Evolutionary conservation across 2,329 filamentous ascomycete genomes (phyloP), one percentile per base, ranked within the genome.

Genomic region (Aspergillus novofumigatus): DNA sequence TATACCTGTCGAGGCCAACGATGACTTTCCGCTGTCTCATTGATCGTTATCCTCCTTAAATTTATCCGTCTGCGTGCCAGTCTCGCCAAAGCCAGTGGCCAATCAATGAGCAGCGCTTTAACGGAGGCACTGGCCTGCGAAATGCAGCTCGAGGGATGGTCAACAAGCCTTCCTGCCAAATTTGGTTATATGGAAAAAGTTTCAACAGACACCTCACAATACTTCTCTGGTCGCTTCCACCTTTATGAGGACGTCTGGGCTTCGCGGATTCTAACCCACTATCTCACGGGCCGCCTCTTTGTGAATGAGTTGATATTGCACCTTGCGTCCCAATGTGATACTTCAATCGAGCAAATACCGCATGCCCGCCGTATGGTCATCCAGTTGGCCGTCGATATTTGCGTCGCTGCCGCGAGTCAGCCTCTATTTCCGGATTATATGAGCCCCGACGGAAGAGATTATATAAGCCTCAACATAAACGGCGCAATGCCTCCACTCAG

Each of bases 161-260:
- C 58, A 49, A 52, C 45, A 2, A 44, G 32, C 14, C 58, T 69
- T 20, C 61, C 63, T 7, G 28, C 56, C 8, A 49, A 57, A 17
- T 68, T 61, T 60, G 25, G 44, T 1, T 64, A 61, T 45, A 48
- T 47, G 21, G 32, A 59, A 8, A 42, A 60, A 49, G 42, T 61
- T 20, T 62, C 59, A 10, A 47, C 52, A 20, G 48, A 64, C n/a
- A 23, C 38, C 25, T 32, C 57, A 3, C 20, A 56, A 21, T 61
- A 60, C 8, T 68, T 65, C 29, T 52, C 62, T 25, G 65, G 65
- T 3, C 56, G 57, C 38, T 63, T 62, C 26, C 60, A 68, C 29
- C 23, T 62, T n/a, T 66, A 67, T 53, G 53, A 63, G 32, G 58
- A 65, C 32, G 23, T 56, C 7, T 69, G 67, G 67, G 55, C 59